phyloP scores from a whole-genome alignment of 768 basidiomycete genomes.

The Guyanaporus albipodus region DNA sequence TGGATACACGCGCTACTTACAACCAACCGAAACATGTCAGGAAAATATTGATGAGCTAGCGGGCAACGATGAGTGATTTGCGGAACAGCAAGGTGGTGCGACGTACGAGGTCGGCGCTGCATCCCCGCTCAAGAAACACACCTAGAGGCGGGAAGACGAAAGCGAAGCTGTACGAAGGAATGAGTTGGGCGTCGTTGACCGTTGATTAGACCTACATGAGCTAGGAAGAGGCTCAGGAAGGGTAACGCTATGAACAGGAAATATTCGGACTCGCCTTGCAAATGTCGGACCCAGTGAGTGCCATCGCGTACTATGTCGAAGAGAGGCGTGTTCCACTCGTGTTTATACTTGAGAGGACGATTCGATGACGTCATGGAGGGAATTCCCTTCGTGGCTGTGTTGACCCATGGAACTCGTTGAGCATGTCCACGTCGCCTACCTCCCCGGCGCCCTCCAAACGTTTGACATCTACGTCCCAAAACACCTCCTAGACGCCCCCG shows the following conservation, averaged over 20 bases:
- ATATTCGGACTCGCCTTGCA: constrained; percentile 66
- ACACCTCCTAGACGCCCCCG: background rate
- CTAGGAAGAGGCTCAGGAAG: constrained; percentile 24
- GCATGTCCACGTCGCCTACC: constrained; percentile 36
- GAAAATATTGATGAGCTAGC: constrained; percentile 65
- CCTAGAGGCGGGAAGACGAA: constrained; percentile 79
- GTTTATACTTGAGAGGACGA: too few species aligned
- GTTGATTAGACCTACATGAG: constrained; percentile 37
- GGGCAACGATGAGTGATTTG: constrained; percentile 10
- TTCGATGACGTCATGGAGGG: constrained; percentile 27
- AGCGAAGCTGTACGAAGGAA: constrained; percentile 43
- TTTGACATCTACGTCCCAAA: constrained; percentile 55
- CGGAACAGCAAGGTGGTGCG: constrained; percentile 12
- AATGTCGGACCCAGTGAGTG: constrained; percentile 70
- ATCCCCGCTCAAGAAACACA: constrained; percentile 87
- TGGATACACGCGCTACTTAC: constrained; percentile 38
- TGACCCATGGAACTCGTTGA: constrained; percentile 12
- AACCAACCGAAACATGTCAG: constrained; percentile 77
- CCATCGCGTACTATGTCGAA: constrained; percentile 40
- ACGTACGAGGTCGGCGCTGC: constrained; percentile 69
- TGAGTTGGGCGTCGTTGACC: constrained; percentile 10
- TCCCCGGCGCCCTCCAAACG: constrained; percentile 29
- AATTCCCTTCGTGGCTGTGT: constrained; percentile 10
- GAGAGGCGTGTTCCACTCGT: too few species aligned
- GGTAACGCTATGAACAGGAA: background rate